Conservation (phyloP, 2,329 filamentous ascomycete species). For the Stemphylium vesicarium region DNA sequence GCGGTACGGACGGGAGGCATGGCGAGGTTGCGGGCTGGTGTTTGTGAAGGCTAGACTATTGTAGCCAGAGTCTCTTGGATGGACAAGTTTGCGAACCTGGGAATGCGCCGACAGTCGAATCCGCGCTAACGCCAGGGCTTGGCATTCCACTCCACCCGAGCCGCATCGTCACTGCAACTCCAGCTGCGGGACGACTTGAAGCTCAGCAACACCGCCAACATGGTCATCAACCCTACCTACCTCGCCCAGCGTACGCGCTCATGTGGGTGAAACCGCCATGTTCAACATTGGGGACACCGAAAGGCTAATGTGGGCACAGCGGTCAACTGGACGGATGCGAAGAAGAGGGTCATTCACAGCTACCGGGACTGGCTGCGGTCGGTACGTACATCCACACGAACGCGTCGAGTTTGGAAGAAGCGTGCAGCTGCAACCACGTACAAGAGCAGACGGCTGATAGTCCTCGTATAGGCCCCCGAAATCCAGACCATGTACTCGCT, state of each 20-base stretch:
- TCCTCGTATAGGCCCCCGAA: conserved; percentile 76
- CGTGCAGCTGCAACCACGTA: neutral
- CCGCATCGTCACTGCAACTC: conserved; percentile 41
- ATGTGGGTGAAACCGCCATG: conserved; percentile 47
- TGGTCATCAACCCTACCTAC: conserved; percentile 86
- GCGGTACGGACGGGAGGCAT: conserved; percentile 80
- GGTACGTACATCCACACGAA: conserved; percentile 65
- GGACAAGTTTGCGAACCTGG: conserved; percentile 18
- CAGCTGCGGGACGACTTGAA: conserved; percentile 26
- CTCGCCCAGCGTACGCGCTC: conserved; percentile 68
- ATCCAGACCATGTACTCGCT: conserved; percentile 98
- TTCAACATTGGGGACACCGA: conserved; percentile 21
- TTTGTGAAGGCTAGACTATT: no score
- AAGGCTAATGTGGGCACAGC: conserved; percentile 61
- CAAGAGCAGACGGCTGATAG: conserved; percentile 16
- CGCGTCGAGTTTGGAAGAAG: neutral
- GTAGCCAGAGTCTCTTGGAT: neutral
- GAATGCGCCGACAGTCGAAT: conserved; percentile 19
- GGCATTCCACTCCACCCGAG: conserved; percentile 38
- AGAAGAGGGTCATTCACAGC: conserved; percentile 81
- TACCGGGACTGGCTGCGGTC: conserved; percentile 97
- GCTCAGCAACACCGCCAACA: conserved; percentile 58
- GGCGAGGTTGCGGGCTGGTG: neutral
- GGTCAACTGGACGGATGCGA: conserved; percentile 87
- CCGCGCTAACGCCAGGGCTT: conserved; percentile 37